Conservation (phyloP, 2,329 filamentous ascomycete species). For the Trichophyton benhamiae region DNA sequence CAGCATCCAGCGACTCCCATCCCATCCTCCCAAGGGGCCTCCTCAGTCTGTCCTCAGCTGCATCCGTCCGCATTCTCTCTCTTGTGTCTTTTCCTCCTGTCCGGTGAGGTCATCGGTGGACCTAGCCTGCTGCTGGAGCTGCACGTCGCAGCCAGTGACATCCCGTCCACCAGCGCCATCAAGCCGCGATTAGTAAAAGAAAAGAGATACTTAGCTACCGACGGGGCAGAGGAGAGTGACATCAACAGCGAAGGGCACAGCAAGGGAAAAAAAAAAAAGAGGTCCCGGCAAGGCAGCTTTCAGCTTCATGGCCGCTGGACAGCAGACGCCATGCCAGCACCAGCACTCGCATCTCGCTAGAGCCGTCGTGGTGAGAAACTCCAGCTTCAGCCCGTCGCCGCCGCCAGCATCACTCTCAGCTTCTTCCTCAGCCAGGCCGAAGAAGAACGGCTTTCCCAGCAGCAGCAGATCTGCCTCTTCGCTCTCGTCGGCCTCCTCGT, state of each 20-base stretch:
- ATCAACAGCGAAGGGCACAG: background rate
- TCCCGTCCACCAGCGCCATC: background rate
- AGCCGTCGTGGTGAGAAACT: slow-evolving; percentile 39
- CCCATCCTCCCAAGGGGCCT: background rate
- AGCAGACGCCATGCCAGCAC: slow-evolving; percentile 12
- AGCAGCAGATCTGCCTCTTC: background rate
- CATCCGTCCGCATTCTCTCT: background rate
- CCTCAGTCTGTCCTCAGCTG: background rate
- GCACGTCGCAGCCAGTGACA: background rate
- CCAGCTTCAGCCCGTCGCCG: slow-evolving; percentile 14
- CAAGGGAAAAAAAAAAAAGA: background rate
- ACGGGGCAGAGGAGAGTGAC: background rate
- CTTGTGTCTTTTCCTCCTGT: background rate
- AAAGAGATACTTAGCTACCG: background rate
- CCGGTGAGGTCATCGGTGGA: slow-evolving; percentile 2
- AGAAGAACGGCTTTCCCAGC: background rate
- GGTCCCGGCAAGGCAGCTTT: background rate
- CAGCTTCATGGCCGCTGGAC: slow-evolving; percentile 5
- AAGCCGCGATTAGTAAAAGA: background rate
- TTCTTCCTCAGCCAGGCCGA: background rate
- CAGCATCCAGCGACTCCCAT: background rate
- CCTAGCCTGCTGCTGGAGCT: background rate
- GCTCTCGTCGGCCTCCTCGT: background rate
- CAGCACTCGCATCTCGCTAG: slow-evolving; percentile 39
- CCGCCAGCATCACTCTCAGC: slow-evolving; percentile 13